Base-by-base conservation (phyloP, 2,329 filamentous ascomycete species). In the Blastomyces parvus region DNA sequence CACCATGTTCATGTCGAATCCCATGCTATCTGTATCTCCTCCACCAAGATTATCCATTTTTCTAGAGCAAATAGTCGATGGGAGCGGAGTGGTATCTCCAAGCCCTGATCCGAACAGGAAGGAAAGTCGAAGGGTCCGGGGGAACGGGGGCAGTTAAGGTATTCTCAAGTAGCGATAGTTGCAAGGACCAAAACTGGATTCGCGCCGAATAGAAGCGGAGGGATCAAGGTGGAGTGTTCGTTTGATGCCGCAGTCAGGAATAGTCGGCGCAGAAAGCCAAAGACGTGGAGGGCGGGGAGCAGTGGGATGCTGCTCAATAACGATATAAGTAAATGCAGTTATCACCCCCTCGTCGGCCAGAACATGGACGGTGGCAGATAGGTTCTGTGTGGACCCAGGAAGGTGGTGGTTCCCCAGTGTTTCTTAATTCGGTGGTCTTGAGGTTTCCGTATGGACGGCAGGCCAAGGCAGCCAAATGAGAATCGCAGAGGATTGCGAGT, bases 1-100 rank as follows among this genome's bases (percentile, higher is more conserved):
- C 78, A 88, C 83, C 69, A 88, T 77, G 67, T 74, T 74, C 70
- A 79, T 75, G 63, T 79, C 77, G 64, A 77, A 80, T 59, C 72
- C 73, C 69, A 78, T 67, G 58, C 71, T 71, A 52, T 79, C 77
- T 44, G 69, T 61, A 57, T 71, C 73, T 60, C 74, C 75, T 68
- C 73, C 74, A 46, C 65, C 63, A 8, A 63, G 52, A n/a, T 62
- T 59, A 33, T 66, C 63, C 66, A 67, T 67, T 46, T 14, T 59
- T 59, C 22, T 48, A 6, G 5, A 42, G 25, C 57, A 59, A 59
- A 4, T 11, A 17, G 25, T 2, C 3, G n/a, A 40, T 40, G 14
- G 13, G 38, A 30, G 14, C 40, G 19, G 9, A 19, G n/a, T 7
- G 40, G 8, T 42, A 30, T 19, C 56, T 38, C 13, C 13, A 30